Evolutionary conservation across 2,329 filamentous ascomycete genomes (phyloP).

Genomic region (Stemphylium lycopersici): DNA sequence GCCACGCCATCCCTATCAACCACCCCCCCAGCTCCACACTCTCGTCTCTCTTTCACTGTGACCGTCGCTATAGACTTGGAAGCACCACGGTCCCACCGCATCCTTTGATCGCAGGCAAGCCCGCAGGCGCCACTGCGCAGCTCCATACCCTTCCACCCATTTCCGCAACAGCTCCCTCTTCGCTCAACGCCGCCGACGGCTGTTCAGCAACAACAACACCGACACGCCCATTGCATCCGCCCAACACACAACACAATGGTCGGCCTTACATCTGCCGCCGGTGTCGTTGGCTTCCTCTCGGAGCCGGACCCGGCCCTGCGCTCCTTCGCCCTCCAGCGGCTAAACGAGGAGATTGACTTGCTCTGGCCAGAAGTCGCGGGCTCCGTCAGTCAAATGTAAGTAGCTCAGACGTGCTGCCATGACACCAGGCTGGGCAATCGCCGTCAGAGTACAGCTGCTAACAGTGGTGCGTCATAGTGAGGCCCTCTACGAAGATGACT

Average conservation of each 20-base stretch:
- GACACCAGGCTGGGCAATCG: not conserved
- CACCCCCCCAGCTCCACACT: slow-evolving; percentile 30
- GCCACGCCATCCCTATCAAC: slow-evolving; percentile 42
- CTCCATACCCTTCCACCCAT: slow-evolving; percentile 46
- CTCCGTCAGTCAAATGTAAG: slow-evolving; percentile 90
- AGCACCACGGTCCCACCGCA: slow-evolving; percentile 16
- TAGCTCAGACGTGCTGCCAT: slow-evolving; percentile 20
- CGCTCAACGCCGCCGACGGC: slow-evolving; percentile 29
- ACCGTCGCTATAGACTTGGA: slow-evolving; percentile 13
- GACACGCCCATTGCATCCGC: slow-evolving; percentile 13
- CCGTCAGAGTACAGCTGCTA: slow-evolving; percentile 24
- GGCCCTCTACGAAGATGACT: slow-evolving; percentile 94
- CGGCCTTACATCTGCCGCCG: slow-evolving; percentile 90
- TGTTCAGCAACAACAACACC: slow-evolving; percentile 16
- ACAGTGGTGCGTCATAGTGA: slow-evolving; percentile 66
- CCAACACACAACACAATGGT: slow-evolving; percentile 67
- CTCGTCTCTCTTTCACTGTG: slow-evolving; percentile 41
- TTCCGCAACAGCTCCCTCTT: slow-evolving; percentile 35
- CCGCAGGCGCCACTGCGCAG: slow-evolving; percentile 43
- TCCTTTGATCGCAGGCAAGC: slow-evolving; percentile 16
- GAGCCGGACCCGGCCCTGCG: slow-evolving; percentile 94
- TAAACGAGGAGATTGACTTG: slow-evolving; percentile 95
- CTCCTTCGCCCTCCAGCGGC: slow-evolving; percentile 90
- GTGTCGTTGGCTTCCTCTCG: slow-evolving; percentile 91
- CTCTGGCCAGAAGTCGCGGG: slow-evolving; percentile 97